A percentile compares a stretch with the other conserved stretches of the same genome.
Conservation (phyloP, 495 filamentous ascomycete genomes). For the Tuber umbilicatum region DNA sequence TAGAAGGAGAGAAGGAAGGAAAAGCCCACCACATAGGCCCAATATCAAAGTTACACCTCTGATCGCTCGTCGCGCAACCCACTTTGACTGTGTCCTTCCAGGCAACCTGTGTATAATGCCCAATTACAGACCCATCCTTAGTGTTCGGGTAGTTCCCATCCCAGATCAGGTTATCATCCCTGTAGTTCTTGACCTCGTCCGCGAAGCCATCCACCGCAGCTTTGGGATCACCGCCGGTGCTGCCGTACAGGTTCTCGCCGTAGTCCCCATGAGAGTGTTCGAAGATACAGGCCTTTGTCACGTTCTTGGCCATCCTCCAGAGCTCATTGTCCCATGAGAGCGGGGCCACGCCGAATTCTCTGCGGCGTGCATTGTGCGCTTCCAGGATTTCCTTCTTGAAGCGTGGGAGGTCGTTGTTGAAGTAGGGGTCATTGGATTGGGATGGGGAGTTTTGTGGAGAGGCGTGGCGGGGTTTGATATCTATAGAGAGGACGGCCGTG, state of each 20-base stretch:
- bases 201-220: slow-evolving; percentile 62
- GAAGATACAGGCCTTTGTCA: slow-evolving; percentile 1
- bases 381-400: slow-evolving; percentile 9
- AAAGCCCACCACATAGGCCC: not conserved
- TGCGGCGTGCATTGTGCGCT: slow-evolving; percentile 2
- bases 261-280: slow-evolving; percentile 28
- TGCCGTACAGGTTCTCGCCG: slow-evolving; percentile 68
- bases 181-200: slow-evolving; percentile 54
- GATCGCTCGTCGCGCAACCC: slow-evolving; percentile 3
- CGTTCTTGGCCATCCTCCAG: slow-evolving; percentile 7
- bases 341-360: not conserved
- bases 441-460: not conserved
- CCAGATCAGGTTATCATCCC: not conserved
- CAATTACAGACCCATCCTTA: slow-evolving; percentile 3
- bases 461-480: not conserved
- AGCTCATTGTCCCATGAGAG: slow-evolving; percentile 13
- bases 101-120: slow-evolving; percentile 16
- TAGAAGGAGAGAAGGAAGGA: not conserved
- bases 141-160: slow-evolving; percentile 48
- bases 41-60: not conserved
- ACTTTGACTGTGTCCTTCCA: slow-evolving; percentile 13
- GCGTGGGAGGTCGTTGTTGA: not conserved
- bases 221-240: slow-evolving; percentile 56
- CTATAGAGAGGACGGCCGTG: not conserved
- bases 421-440: too few species aligned